Evolutionary conservation across 2,329 filamentous ascomycete species (phyloP), one percentile per base, ranked within the genome.

Genomic region (Beauveria asiatica): DNA sequence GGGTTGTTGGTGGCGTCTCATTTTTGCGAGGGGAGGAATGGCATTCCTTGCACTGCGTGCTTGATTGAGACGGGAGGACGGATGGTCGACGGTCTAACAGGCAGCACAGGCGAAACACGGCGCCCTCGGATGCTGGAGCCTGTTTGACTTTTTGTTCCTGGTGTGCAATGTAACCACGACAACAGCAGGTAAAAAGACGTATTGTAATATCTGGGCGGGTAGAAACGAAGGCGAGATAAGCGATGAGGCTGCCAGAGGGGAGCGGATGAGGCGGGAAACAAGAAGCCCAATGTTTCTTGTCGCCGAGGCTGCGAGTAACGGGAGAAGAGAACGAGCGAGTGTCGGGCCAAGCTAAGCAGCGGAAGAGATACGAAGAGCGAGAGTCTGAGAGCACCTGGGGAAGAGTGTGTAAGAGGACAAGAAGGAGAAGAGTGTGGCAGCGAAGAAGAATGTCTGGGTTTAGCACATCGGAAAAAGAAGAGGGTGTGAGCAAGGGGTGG

Each of bases 1-100:
- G 42, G 27, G 10, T 30, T 62, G 48, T 37, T 61, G 54, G 39
- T 62, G 52, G 21, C 61, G 61, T 55, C 61, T 59, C 61, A 62
- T 62, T 42, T 46, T 54, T 54, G 25, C 46, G 61, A 46, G 41
- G 51, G 39, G 30, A 8, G 41, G 45, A 52, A 27, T 59, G 39
- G 61, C 61, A 56, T 56, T 55, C 46, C 51, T 46, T 44, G 57
- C 51, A 57, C 46, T 17, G 46, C 27, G 46, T 42, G 33, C 39
- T 33, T 45, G 25, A 46, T 61, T 45, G 37, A 61, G 63, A 63
- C n/a, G 50, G 57, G 39, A 42, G 21, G 61, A 60, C 25, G n/a
- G 16, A 27, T 23, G 37, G 41, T 10, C 25, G 21, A 39, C 25
- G 17, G 21, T n/a, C 45, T 57, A 59, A 33, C 21, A 42, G 46